phyloP scores from a whole-genome alignment of 805 yeast genomes.

The Sugiyamaella boreocaroliniensis region DNA sequence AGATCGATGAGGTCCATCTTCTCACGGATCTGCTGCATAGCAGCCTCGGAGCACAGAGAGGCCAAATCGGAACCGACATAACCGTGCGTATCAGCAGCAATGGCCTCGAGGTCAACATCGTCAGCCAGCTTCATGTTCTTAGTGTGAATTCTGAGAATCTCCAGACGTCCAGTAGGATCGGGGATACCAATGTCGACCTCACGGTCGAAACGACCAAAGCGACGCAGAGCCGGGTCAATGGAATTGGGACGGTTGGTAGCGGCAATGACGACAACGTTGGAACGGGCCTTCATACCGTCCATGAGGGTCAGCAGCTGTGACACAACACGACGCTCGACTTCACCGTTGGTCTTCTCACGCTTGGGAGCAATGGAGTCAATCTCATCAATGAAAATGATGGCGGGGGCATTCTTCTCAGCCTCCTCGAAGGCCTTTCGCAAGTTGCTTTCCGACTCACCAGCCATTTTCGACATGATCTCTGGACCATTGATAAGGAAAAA shows the following conservation, averaged over 20 bases:
- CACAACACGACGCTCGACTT: slow-evolving; percentile 98
- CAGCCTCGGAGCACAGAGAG: slow-evolving; percentile 98
- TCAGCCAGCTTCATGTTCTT: slow-evolving; percentile 96
- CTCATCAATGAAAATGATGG: slow-evolving; percentile 96
- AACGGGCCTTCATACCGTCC: slow-evolving; percentile 99
- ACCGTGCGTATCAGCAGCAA: slow-evolving; percentile 98
- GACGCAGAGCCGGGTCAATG: slow-evolving; percentile 77
- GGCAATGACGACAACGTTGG: slow-evolving; percentile 96
- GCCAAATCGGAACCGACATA: slow-evolving; percentile 99
- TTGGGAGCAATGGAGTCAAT: slow-evolving; percentile 98
- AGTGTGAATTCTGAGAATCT: slow-evolving; percentile 93
- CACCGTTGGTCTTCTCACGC: slow-evolving; percentile 99
- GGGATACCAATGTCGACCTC: slow-evolving; percentile 90
- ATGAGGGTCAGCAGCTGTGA: slow-evolving; percentile 93
- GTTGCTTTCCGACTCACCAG: slow-evolving; percentile 97
- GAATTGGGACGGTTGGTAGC: slow-evolving; percentile 90
- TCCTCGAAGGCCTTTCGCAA: slow-evolving; percentile 97
- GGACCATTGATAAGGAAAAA: slow-evolving; percentile 98
- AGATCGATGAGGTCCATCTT: slow-evolving; percentile 97
- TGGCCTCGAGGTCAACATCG: slow-evolving; percentile 91
- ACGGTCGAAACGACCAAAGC: slow-evolving; percentile 81
- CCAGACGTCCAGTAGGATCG: slow-evolving; percentile 97
- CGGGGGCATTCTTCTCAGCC: slow-evolving; percentile 97
- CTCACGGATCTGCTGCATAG: slow-evolving; percentile 99
- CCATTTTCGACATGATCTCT: slow-evolving; percentile 99